Conservation (phyloP, 1,284 basidiomycete genomes). For the Rhodotorula sp. region DNA sequence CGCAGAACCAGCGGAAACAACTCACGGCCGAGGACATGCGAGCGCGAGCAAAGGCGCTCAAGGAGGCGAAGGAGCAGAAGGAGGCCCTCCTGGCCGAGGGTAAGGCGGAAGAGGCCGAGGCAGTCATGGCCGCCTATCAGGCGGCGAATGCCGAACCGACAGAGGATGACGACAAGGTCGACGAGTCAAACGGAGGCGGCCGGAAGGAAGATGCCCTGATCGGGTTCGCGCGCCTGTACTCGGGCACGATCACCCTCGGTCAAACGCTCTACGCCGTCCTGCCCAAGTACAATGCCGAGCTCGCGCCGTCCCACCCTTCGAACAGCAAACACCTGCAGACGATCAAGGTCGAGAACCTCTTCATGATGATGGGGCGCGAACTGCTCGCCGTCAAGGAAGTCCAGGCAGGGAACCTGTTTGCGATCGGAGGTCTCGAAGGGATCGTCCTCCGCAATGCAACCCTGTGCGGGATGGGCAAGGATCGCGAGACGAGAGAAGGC, state of each 20-base stretch:
- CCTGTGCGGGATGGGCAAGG: slow-evolving; percentile 60
- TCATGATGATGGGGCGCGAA: slow-evolving; percentile 98
- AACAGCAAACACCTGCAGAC: slow-evolving; percentile 69
- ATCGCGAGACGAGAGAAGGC: slow-evolving; percentile 50
- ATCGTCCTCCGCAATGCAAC: slow-evolving; percentile 89
- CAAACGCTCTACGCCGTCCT: slow-evolving; percentile 70
- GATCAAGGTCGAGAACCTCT: slow-evolving; percentile 71
- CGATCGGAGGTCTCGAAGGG: slow-evolving; percentile 83
- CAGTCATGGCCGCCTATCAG: slow-evolving; percentile 10
- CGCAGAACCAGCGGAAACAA: slow-evolving; percentile 73
- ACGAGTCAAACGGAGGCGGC: neutral
- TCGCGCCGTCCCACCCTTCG: slow-evolving; percentile 64
- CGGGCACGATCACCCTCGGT: slow-evolving; percentile 72
- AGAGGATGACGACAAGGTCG: slow-evolving; percentile 11
- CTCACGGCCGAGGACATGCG: slow-evolving; percentile 87
- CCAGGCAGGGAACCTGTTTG: slow-evolving; percentile 93
- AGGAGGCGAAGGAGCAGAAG: slow-evolving; percentile 45
- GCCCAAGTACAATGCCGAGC: slow-evolving; percentile 79
- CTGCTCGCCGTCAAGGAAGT: slow-evolving; percentile 79
- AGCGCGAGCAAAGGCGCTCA: slow-evolving; percentile 52
- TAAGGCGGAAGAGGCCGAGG: slow-evolving; percentile 2
- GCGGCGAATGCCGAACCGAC: neutral
- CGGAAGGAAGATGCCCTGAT: slow-evolving; percentile 55
- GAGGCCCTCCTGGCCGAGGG: slow-evolving; percentile 46
- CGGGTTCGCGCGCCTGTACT: slow-evolving; percentile 92